Conservation (phyloP, 352 stramenopile species). For the Pythium rishiriense region DNA sequence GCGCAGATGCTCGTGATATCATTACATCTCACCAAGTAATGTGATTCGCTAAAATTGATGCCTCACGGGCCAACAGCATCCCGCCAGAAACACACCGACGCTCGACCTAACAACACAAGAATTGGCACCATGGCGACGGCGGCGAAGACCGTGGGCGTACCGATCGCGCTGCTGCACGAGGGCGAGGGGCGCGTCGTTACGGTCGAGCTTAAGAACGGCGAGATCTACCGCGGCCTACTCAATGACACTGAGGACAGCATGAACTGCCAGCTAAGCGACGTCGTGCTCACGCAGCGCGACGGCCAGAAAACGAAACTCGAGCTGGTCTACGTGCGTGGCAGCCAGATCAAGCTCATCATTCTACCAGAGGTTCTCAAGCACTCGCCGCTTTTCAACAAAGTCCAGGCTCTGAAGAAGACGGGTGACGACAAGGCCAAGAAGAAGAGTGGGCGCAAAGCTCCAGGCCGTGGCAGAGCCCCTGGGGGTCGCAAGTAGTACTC, state of each 20-base stretch:
- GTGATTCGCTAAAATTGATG: no score
- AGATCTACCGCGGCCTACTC: constrained; percentile 86
- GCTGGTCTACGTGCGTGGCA: constrained; percentile 94
- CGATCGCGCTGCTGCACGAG: constrained; percentile 86
- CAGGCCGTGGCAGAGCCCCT: constrained; percentile 7
- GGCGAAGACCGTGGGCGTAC: constrained; percentile 79
- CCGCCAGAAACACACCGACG: neutral
- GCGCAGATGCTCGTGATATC: no score
- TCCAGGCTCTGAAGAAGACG: constrained; percentile 86
- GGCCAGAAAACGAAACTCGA: constrained; percentile 82
- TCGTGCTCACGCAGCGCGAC: constrained; percentile 85
- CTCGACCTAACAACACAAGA: no score
- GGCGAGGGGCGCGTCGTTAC: constrained; percentile 84
- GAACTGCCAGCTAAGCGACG: constrained; percentile 96
- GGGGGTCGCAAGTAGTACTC: constrained; percentile 10
- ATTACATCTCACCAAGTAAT: no score
- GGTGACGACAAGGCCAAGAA: constrained; percentile 52
- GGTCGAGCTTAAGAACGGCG: constrained; percentile 88
- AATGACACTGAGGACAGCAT: constrained; percentile 93
- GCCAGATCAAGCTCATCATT: constrained; percentile 97
- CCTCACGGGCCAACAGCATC: no score
- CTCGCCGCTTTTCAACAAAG: constrained; percentile 96
- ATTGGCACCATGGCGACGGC: constrained; percentile 15
- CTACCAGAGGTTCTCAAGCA: constrained; percentile 97
- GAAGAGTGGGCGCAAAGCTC: constrained; percentile 25